Evolutionary conservation across 192 early-diverging fungal genomes (phyloP).

Genomic region (Coemansia aciculifera): DNA sequence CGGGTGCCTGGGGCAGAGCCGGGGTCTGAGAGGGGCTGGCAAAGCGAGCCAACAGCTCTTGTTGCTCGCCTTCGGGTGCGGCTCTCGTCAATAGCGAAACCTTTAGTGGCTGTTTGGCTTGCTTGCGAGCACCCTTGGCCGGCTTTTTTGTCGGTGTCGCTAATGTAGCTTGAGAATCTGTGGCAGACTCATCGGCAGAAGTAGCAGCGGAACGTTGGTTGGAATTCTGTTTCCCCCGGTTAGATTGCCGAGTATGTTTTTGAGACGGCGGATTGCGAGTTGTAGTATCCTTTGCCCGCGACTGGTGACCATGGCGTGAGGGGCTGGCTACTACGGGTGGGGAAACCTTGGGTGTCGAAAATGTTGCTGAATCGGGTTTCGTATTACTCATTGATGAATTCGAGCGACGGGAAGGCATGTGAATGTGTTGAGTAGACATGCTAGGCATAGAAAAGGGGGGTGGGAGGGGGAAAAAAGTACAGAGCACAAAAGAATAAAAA

Average conservation of each 20-base stretch:
- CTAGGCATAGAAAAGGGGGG: constrained; percentile 2
- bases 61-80: constrained; percentile 25
- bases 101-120: constrained; percentile 10
- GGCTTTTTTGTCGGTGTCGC: constrained; percentile 26
- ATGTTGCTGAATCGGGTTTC: constrained; percentile 14
- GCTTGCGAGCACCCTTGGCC: constrained; percentile 4
- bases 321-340: constrained; percentile 1
- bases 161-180: not conserved
- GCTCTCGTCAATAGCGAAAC: constrained; percentile 22
- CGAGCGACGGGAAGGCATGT: not conserved
- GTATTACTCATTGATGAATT: constrained; percentile 17
- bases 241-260: constrained; percentile 14
- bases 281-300: not conserved
- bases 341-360: constrained; percentile 1
- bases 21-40: constrained; percentile 1
- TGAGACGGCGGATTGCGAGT: constrained; percentile 8
- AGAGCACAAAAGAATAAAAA: constrained; percentile 10
- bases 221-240: constrained; percentile 37
- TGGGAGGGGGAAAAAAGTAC: not conserved
- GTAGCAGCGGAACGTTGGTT: constrained; percentile 19
- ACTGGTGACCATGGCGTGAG: constrained; percentile 2
- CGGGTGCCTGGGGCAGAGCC: not conserved
- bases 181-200: not conserved
- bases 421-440: constrained; percentile 13
- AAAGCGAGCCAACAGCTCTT: constrained; percentile 23